phyloP scores from a whole-genome alignment of 805 yeast genomes.

The Saccharomyces mikatae region DNA sequence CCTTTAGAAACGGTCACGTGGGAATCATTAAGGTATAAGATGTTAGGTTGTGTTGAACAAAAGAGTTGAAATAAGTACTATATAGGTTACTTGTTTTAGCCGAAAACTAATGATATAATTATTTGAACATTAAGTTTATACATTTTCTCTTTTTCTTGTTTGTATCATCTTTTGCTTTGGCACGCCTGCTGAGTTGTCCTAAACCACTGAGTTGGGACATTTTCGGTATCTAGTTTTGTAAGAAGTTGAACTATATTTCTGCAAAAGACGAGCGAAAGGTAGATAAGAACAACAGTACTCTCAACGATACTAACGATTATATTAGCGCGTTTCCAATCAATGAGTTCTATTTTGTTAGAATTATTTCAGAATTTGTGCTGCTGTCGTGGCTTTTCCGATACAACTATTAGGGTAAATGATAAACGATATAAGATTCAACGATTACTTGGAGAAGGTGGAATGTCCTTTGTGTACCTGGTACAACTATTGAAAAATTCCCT shows the following conservation, averaged over 20 bases:
- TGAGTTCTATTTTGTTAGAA: neutral
- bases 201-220: neutral
- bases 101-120: neutral
- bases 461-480: slow-evolving; percentile 78
- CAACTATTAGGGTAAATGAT: slow-evolving; percentile 47
- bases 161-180: neutral
- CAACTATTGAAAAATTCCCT: slow-evolving; percentile 33
- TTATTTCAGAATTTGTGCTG: slow-evolving; percentile 14
- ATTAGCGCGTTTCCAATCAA: neutral
- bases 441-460: slow-evolving; percentile 86
- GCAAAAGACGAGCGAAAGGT: neutral
- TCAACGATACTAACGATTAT: neutral
- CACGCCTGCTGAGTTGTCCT: neutral
- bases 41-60: neutral
- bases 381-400: slow-evolving; percentile 39
- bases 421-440: slow-evolving; percentile 53
- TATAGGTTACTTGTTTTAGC: neutral
- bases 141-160: neutral
- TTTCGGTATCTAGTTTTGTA: neutral
- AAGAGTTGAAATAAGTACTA: neutral
- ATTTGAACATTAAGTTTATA: neutral
- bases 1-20: neutral
- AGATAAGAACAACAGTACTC: neutral
- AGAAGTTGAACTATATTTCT: neutral
- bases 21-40: neutral